Conservation (phyloP, 1,284 basidiomycete species). For the Rhodotorula sp. region DNA sequence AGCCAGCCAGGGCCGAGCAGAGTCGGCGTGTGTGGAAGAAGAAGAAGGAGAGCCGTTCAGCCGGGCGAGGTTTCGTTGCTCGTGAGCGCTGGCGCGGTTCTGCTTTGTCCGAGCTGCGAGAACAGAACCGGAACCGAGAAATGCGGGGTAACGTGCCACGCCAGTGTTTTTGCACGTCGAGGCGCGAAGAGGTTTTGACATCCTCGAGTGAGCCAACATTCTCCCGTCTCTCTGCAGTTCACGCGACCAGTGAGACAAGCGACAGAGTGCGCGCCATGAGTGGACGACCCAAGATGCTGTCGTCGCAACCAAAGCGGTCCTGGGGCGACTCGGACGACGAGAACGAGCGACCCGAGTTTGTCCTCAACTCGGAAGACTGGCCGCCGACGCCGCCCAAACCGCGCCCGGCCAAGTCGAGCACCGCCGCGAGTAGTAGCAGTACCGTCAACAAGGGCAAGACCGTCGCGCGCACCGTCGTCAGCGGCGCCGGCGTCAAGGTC, state of each 20-base stretch:
- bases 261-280: not conserved
- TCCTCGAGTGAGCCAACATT: not conserved
- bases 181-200: not conserved
- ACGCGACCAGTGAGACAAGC: not conserved
- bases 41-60: not conserved
- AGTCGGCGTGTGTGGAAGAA: slow-evolving; percentile 7
- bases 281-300: slow-evolving; percentile 16
- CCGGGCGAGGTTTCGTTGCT: not conserved
- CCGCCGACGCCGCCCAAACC: slow-evolving; percentile 30
- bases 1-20: not conserved
- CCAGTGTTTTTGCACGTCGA: not conserved
- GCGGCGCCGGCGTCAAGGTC: not conserved
- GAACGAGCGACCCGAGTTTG: slow-evolving; percentile 27
- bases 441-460: not conserved
- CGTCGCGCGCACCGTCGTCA: not conserved
- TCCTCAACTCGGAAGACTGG: slow-evolving; percentile 30
- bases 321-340: slow-evolving; percentile 33
- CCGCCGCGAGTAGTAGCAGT: not conserved
- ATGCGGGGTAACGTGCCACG: not conserved
- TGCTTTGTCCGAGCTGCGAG: not conserved
- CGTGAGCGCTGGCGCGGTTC: not conserved
- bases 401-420: not conserved
- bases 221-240: not conserved
- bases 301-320: slow-evolving; percentile 34
- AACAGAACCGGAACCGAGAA: not conserved